Evolutionary conservation across 495 filamentous ascomycete genomes (phyloP).

Genomic region (Xylaria scruposa): DNA sequence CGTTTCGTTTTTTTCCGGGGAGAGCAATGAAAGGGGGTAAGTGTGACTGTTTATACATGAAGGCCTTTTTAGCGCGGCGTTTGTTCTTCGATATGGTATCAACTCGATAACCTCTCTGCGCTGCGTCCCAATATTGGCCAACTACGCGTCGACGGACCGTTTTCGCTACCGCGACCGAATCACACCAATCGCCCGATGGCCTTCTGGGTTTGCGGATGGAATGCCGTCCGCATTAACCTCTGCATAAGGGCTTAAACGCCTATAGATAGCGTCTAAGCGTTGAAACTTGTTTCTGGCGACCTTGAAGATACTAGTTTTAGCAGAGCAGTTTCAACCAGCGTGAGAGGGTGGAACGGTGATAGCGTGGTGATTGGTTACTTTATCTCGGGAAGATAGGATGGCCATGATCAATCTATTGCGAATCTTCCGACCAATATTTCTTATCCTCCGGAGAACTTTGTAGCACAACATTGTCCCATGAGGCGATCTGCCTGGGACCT

Average conservation of each 20-base stretch:
- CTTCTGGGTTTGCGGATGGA: not conserved
- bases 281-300: not conserved
- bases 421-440: not conserved
- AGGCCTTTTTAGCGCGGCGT: constrained; percentile 25
- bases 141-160: not conserved
- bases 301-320: not conserved
- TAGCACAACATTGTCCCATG: not conserved
- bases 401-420: constrained; percentile 6
- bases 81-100: constrained; percentile 21
- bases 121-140: not conserved
- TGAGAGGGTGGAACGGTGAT: not conserved
- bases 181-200: not conserved
- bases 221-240: not conserved
- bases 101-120: constrained; percentile 4
- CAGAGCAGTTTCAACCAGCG: not conserved
- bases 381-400: constrained; percentile 17
- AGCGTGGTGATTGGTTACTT: not conserved
- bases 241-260: not conserved
- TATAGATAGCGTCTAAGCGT: not conserved
- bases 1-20: not conserved
- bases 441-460: not conserved
- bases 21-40: not conserved
- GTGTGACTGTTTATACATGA: constrained; percentile 15
- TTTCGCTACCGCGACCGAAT: not conserved
- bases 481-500: not conserved